A percentile compares a stretch with the other conserved stretches of the same genome.
Conservation (phyloP, 371 early-diverging fungal species). For the Circinella minor region DNA sequence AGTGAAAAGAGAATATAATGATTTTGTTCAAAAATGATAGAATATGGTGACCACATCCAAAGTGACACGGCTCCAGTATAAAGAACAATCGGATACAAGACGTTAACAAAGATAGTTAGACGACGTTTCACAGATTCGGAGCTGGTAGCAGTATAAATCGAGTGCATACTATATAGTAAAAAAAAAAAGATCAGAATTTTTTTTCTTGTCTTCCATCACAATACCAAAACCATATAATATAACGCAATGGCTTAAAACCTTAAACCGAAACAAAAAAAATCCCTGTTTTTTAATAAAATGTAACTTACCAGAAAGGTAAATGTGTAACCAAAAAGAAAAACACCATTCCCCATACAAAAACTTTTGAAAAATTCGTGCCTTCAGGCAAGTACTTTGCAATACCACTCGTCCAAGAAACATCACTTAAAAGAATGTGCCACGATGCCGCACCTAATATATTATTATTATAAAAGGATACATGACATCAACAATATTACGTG, state of each 20-base stretch:
- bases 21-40: conserved; percentile 60
- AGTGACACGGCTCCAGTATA: conserved; percentile 14
- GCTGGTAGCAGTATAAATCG: conserved; percentile 68
- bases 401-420: conserved; percentile 29
- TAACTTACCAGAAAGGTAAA: conserved; percentile 45
- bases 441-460: conserved; percentile 37
- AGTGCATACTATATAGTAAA: conserved; percentile 14
- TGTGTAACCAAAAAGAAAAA: conserved; percentile 44
- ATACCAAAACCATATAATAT: neutral
- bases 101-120: conserved; percentile 16
- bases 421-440: conserved; percentile 40
- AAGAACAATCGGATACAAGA: conserved; percentile 16
- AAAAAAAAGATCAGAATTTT: neutral
- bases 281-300: too few relatives aligned
- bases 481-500: neutral
- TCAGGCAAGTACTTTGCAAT: conserved; percentile 21
- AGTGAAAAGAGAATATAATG: conserved; percentile 76
- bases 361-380: conserved; percentile 37
- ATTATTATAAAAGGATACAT: conserved; percentile 1
- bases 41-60: conserved; percentile 78
- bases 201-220: neutral
- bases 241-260: too few relatives aligned
- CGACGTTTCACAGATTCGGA: conserved; percentile 33
- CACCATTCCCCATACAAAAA: conserved; percentile 43
- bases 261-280: too few relatives aligned